A percentile compares a stretch with the other conserved stretches of the same genome.
These are phyloP conservation scores for Naganishia antarctica DNA, from an alignment of 768 basidiomycete genomes.

Conservation along the genomic window DNA sequence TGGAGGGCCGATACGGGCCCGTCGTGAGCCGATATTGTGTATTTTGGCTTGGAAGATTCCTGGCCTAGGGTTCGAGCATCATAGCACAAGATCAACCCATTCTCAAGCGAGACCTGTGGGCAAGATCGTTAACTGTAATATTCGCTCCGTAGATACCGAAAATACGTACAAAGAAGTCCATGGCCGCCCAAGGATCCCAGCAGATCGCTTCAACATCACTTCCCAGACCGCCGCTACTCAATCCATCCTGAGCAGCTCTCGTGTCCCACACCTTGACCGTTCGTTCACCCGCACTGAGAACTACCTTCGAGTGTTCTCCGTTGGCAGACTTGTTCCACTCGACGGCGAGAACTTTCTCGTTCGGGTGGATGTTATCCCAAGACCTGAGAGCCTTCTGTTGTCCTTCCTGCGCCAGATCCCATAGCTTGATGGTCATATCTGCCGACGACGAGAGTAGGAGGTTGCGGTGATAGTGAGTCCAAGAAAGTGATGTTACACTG, in stretches of 20 bases:
- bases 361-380: conserved; percentile 61
- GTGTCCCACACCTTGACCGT: conserved; percentile 94
- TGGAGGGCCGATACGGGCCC: conserved; percentile 83
- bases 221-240: conserved; percentile 71
- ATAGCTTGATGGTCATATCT: conserved; percentile 91
- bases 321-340: conserved; percentile 73
- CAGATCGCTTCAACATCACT: conserved; percentile 88
- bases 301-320: conserved; percentile 67
- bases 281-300: conserved; percentile 88
- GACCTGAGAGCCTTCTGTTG: conserved; percentile 67
- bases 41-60: conserved; percentile 53
- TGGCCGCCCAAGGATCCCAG: conserved; percentile 94
- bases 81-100: conserved; percentile 86
- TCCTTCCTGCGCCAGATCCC: conserved; percentile 76
- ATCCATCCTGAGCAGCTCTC: conserved; percentile 70
- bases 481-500: conserved; percentile 84
- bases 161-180: conserved; percentile 72
- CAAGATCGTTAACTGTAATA: not conserved
- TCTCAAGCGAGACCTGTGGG: conserved; percentile 81
- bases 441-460: conserved; percentile 87
- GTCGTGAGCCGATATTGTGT: conserved; percentile 89
- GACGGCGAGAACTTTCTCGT: conserved; percentile 92
- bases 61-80: conserved; percentile 79
- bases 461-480: conserved; percentile 86
- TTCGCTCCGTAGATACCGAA: not conserved